A percentile compares a stretch with the other conserved stretches of the same genome.
Evolutionary conservation across 371 early-diverging fungal genomes (phyloP).

Genomic region (Phascolomyces articulosus): DNA sequence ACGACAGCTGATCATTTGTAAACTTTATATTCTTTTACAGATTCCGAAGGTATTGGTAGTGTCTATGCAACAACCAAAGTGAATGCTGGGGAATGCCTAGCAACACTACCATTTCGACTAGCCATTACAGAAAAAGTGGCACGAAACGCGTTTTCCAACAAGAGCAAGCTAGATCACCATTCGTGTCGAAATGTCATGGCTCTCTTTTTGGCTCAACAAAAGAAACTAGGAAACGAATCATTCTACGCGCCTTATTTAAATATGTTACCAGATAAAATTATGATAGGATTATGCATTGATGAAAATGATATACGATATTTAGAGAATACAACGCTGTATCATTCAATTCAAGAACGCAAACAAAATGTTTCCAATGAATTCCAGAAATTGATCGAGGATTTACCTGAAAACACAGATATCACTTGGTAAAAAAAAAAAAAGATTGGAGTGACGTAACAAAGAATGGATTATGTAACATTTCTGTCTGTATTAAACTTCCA

Average conservation of each 20-base stretch:
- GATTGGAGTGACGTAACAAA: no score
- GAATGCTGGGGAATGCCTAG: conserved; percentile 29
- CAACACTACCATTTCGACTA: conserved; percentile 43
- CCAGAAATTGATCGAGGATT: conserved; percentile 24
- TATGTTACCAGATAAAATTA: conserved; percentile 47
- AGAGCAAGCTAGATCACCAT: conserved; percentile 21
- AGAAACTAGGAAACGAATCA: conserved; percentile 31
- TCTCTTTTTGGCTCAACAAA: conserved; percentile 45
- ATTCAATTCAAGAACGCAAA: conserved; percentile 44
- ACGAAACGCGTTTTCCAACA: conserved; percentile 38
- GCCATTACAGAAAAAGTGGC: conserved; percentile 50
- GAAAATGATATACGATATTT: conserved; percentile 50
- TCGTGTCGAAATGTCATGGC: conserved; percentile 42
- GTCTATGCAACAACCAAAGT: conserved; percentile 43
- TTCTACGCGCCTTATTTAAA: conserved; percentile 57
- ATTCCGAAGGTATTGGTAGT: conserved; percentile 43
- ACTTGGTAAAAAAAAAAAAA: conserved; percentile 1
- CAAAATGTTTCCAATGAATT: conserved; percentile 32
- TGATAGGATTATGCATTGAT: conserved; percentile 45
- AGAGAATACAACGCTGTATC: conserved; percentile 52
- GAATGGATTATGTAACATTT: background rate
- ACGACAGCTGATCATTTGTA: no score
- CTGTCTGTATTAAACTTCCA: no score
- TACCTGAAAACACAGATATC: conserved; percentile 20
- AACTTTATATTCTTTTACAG: background rate